Evolutionary conservation across 345 rosid species (phyloP), one percentile per base, ranked within the genome.

Genomic region (Sonneratia alba): DNA sequence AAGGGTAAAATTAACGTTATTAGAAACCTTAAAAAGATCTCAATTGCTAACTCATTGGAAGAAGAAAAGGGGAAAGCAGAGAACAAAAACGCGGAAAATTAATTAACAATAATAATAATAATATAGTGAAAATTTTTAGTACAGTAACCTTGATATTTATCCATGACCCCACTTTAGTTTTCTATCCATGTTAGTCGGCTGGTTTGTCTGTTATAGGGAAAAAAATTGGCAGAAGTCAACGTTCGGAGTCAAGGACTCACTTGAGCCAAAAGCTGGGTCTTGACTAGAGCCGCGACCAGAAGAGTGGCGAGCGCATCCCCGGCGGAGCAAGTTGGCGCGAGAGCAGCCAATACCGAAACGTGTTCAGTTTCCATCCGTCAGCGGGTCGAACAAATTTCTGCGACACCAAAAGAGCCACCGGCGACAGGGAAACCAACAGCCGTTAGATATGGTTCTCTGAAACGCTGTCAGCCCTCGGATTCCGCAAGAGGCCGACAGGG

Each of bases 311-410:
- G 69, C 15, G 88, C 79, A 43, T 81, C 88, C 42, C 32, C 1
- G 32, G 69, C 81, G 55, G 92, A 85, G 89, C 79, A 84, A 63
- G 84, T 83, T 80, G 86, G 81, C 81, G 57, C 72, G 59, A 74
- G 71, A 1, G 53, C 36, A 1, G 55, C 49, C 22, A 27, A 36
- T 36, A 68, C 70, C 19, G 43, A 22, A 63, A 79, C 73, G 65
- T 62, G 38, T 59, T 13, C 49, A 49, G 71, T 72, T 74, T 76
- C 87, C 86, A 80, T 85, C 71, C 69, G 77, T 71, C 66, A 72
- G 76, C 71, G 34, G 73, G 5, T 19, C 27, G 18, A 55, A 55
- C 64, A 10, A 3, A 27, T 14, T 1, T 8, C 22, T 34, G 8
- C 15, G 27, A 13, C 37, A 62, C 9, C 3, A 13, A 12, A 7